A percentile compares a stretch with the other conserved stretches of the same genome.
Evolutionary conservation across 2,329 filamentous ascomycete genomes (phyloP).

Genomic region (Xylaria sp.): DNA sequence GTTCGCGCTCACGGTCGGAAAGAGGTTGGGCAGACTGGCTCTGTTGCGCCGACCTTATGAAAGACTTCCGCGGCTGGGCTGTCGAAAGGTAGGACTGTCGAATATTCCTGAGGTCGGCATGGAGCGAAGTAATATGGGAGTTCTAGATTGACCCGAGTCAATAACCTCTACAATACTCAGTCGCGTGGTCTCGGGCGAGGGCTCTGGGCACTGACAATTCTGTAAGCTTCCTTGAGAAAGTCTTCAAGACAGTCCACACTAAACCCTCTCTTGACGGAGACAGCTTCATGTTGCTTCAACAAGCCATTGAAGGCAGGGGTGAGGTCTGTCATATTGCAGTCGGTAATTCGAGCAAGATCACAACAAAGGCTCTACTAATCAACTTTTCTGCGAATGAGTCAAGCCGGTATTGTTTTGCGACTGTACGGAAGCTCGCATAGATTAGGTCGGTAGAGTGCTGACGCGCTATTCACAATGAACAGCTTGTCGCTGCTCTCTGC

Average conservation of each 20-base stretch:
- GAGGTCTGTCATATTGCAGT: conserved; percentile 50
- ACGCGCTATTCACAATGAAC: background rate
- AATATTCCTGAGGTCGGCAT: conserved; percentile 73
- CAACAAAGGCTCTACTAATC: background rate
- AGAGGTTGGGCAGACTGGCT: conserved; percentile 51
- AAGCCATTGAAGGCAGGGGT: conserved; percentile 65
- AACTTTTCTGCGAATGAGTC: background rate
- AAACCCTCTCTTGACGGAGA: conserved; percentile 40
- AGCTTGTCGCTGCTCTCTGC: background rate
- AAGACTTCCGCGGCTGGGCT: conserved; percentile 55
- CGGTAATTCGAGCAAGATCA: background rate
- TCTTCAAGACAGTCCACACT: conserved; percentile 61
- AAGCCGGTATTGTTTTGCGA: background rate
- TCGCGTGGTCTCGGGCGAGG: background rate
- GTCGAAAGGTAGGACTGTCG: conserved; percentile 89
- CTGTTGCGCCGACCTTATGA: conserved; percentile 41
- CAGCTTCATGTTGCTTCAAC: conserved; percentile 54
- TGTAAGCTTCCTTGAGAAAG: conserved; percentile 90
- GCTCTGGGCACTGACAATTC: conserved; percentile 59
- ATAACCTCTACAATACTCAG: conserved; percentile 5
- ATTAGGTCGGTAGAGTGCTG: background rate
- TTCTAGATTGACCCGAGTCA: conserved; percentile 46
- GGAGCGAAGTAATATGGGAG: conserved; percentile 74
- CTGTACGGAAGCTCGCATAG: background rate
- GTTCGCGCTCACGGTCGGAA: conserved; percentile 75